These are phyloP conservation scores for Paspalum notatum DNA, from an alignment of 176 grass and related monocot genomes.

Conservation along the genomic window DNA sequence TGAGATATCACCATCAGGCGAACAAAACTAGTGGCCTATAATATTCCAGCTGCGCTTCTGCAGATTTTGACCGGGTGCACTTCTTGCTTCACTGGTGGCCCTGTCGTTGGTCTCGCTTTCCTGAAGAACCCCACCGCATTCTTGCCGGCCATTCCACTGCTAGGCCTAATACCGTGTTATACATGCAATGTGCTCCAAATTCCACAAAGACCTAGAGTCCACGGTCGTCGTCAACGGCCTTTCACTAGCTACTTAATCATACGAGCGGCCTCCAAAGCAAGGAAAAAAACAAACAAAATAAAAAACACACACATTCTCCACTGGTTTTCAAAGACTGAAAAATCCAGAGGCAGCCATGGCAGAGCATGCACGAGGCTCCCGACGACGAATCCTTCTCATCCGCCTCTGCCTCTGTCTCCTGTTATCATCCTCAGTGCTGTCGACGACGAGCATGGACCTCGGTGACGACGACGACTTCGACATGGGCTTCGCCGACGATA, in stretches of 20 bases:
- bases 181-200: slow-evolving; percentile 27
- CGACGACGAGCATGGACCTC: slow-evolving; percentile 34
- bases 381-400: not conserved
- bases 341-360: slow-evolving; percentile 32
- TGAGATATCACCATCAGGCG: too few relatives aligned
- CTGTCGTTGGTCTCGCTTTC: not conserved
- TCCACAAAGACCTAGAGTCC: slow-evolving; percentile 31
- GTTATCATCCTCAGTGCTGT: slow-evolving; percentile 1
- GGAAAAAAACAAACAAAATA: too few relatives aligned
- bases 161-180: slow-evolving; percentile 25
- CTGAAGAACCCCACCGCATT: not conserved
- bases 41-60: not conserved
- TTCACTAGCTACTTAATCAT: not conserved
- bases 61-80: not conserved
- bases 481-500: slow-evolving; percentile 3
- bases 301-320: not conserved
- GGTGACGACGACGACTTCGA: not conserved
- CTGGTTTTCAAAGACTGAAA: not conserved
- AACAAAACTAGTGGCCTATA: not conserved
- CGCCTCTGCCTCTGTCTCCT: slow-evolving; percentile 25
- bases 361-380: not conserved
- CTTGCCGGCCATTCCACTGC: slow-evolving; percentile 28
- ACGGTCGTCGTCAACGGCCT: slow-evolving; percentile 1
- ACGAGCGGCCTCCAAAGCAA: not conserved
- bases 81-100: not conserved